Conservation (phyloP, 106 monocot genomes). For the Phalaenopsis aphrodite region DNA sequence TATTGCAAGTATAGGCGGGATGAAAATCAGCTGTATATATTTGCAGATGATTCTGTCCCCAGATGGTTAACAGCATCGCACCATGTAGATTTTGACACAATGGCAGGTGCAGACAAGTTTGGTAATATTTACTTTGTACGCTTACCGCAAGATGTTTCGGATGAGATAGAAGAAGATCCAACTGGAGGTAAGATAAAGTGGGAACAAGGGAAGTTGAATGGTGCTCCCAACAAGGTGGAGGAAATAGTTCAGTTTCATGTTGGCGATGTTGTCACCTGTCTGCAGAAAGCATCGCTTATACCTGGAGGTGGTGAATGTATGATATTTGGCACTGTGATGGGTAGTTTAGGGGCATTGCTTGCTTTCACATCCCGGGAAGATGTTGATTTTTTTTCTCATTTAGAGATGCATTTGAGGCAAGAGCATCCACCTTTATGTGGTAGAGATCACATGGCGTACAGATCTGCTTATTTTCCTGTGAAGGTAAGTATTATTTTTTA, state of each 20-base stretch:
- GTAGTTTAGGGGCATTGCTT: slow-evolving; percentile 88
- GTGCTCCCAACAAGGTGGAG: slow-evolving; percentile 93
- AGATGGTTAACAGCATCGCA: slow-evolving; percentile 86
- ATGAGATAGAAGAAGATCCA: slow-evolving; percentile 97
- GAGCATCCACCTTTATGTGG: slow-evolving; percentile 96
- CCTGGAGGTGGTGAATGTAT: slow-evolving; percentile 93
- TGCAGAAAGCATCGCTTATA: slow-evolving; percentile 90
- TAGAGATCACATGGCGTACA: slow-evolving; percentile 86
- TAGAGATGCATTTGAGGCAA: slow-evolving; percentile 99
- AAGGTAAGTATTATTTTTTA: slow-evolving; percentile 41
- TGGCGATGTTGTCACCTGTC: slow-evolving; percentile 82
- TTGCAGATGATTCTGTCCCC: slow-evolving; percentile 93
- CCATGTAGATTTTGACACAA: slow-evolving; percentile 95
- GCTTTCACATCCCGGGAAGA: slow-evolving; percentile 93
- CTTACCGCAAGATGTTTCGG: slow-evolving; percentile 83
- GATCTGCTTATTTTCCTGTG: slow-evolving; percentile 96
- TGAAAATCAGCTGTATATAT: slow-evolving; percentile 88
- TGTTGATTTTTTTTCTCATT: slow-evolving; percentile 93
- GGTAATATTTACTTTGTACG: slow-evolving; percentile 91
- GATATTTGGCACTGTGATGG: slow-evolving; percentile 98
- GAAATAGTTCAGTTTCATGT: slow-evolving; percentile 99
- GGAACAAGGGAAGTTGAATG: slow-evolving; percentile 94
- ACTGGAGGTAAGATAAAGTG: slow-evolving; percentile 98
- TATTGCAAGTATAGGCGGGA: slow-evolving; percentile 98
- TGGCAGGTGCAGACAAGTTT: slow-evolving; percentile 98